Evolutionary conservation across 1,284 basidiomycete genomes (phyloP), one percentile per base, ranked within the genome.

Genomic region (Leucoagaricus sp.): DNA sequence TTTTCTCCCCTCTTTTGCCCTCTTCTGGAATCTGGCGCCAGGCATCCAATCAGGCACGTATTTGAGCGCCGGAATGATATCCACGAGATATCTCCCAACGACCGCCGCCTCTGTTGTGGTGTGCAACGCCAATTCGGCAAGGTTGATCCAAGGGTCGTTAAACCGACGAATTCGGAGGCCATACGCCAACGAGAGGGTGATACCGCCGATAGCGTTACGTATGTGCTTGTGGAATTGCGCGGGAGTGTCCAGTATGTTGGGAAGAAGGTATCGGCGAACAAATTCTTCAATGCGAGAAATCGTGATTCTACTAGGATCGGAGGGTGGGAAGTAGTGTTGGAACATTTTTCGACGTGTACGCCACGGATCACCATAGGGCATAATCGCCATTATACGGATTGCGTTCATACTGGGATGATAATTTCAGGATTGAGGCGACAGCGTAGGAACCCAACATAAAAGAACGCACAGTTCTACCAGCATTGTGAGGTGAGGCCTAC

Each of bases 31-130:
- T 12, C 48, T 42, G 9, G 54, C 55, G 10, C 58, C 54, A 13
- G 60, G 60, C n/a, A 61, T 17, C 60, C 60, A 61, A 9, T 42
- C 40, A 9, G 60, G 60, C n/a, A 59, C n/a, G 12, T 59, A 52
- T 42, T 55, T 57, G 8, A 61, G 38, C 6, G 33, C 23, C 21
- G 60, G 60, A 23, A 61, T 45, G 13, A 52, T 26, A 28, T 59
- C 48, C 9, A 61, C 60, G 10, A 61, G 46, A 26, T 47, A 59
- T 29, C 45, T 29, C 23, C 60, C 60, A 15, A 50, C 31, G 9
- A 54, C 41, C 7, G 49, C 44, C 17, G 50, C 54, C 13, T 47
- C 55, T 2, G 47, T 48, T 19, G 44, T 12, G 4, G 28, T 34
- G 17, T 45, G 15, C 2, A 52, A 17, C 4, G 48, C 33, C 33